phyloP scores from a whole-genome alignment of 805 yeast genomes.

The Martiniozyma abietophila region DNA sequence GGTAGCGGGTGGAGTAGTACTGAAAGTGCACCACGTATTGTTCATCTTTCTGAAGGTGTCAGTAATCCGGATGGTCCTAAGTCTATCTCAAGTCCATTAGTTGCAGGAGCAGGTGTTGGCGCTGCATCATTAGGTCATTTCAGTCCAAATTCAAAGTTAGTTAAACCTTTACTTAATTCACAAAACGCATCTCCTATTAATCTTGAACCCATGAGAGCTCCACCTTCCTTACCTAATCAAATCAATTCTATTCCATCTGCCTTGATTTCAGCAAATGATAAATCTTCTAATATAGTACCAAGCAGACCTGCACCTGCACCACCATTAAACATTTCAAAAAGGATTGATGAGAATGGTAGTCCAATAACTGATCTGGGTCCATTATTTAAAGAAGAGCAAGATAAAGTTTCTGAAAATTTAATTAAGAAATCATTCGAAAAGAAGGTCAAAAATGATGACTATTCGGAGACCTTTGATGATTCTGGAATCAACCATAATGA shows the following conservation, averaged over 20 bases:
- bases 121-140: no score
- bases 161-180: neutral
- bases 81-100: slow-evolving; percentile 14
- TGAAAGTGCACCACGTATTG: slow-evolving; percentile 17
- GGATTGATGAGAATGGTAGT: neutral
- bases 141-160: no score
- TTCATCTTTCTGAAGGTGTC: slow-evolving; percentile 19
- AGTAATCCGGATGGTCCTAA: slow-evolving; percentile 15
- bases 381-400: slow-evolving; percentile 5
- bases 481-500: no score
- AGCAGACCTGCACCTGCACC: neutral
- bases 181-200: neutral
- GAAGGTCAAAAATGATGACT: neutral
- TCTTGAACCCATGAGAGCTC: slow-evolving; percentile 9
- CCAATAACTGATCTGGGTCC: slow-evolving; percentile 1
- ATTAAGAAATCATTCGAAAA: neutral
- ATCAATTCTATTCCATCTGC: slow-evolving; percentile 1
- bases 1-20: slow-evolving; percentile 2
- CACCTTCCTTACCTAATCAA: slow-evolving; percentile 10
- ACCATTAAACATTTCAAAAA: slow-evolving; percentile 1
- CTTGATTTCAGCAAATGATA: neutral
- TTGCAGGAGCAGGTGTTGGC: no score
- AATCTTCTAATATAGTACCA: neutral
- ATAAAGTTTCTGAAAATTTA: slow-evolving; percentile 4
- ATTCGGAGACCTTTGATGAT: no score